phyloP scores from a whole-genome alignment of 306 rosid species.

The Vigna radiata region DNA sequence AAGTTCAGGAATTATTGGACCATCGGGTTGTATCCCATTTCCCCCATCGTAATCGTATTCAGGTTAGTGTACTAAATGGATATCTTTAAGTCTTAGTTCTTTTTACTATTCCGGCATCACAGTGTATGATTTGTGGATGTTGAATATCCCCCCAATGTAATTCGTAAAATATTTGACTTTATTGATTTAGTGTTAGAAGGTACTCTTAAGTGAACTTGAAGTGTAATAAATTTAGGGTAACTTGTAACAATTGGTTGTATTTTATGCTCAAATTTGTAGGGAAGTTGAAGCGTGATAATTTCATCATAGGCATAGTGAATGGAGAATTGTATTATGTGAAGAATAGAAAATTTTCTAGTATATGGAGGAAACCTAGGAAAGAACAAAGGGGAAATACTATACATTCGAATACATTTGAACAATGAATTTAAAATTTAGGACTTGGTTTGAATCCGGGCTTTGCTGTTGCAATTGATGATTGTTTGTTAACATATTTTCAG shows the following conservation, averaged over 20 bases:
- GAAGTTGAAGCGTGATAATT: conserved; percentile 21
- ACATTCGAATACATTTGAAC: conserved; percentile 13
- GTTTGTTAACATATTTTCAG: conserved; percentile 56
- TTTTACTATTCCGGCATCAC: conserved; percentile 10
- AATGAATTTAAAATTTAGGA: conserved; percentile 12
- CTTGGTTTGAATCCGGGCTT: conserved; percentile 35
- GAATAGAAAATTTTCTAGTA: conserved; percentile 13
- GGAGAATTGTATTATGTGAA: conserved; percentile 22
- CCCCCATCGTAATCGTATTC: conserved; percentile 97
- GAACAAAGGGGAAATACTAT: not conserved
- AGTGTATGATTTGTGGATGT: not conserved
- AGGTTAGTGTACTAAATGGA: conserved; percentile 59
- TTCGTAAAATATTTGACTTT: conserved; percentile 37
- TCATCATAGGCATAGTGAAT: conserved; percentile 3
- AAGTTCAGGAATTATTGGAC: conserved; percentile 74
- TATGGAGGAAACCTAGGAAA: conserved; percentile 23
- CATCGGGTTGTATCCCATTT: conserved; percentile 80
- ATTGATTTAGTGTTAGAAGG: not conserved
- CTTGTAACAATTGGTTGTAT: not conserved
- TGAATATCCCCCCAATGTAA: conserved; percentile 19
- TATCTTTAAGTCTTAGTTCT: conserved; percentile 6
- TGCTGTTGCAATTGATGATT: conserved; percentile 43
- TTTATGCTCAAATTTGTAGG: conserved; percentile 1
- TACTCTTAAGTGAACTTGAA: not conserved
- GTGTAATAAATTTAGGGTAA: not conserved